These are phyloP conservation scores for Beauveria rudraprayagi DNA, from an alignment of 2,329 filamentous ascomycete species.

Conservation along the genomic window DNA sequence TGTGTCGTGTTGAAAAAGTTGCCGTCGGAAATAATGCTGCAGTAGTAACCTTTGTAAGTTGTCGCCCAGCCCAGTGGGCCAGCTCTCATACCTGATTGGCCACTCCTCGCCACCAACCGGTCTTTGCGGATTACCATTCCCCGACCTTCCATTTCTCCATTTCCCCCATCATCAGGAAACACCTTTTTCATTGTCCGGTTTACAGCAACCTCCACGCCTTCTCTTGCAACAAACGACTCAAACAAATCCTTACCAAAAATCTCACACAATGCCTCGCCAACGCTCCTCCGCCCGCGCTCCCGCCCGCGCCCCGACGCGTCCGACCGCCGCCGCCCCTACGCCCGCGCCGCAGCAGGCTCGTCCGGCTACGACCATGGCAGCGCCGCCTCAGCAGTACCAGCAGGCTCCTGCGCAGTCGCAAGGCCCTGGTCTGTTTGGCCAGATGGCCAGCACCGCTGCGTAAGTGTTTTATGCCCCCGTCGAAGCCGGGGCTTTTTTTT, in stretches of 20 bases:
- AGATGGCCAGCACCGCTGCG: conserved; percentile 98
- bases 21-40: neutral
- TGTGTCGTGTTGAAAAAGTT: neutral
- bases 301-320: conserved; percentile 55
- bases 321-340: conserved; percentile 52
- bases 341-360: conserved; percentile 56
- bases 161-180: neutral
- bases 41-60: neutral
- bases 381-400: conserved; percentile 35
- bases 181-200: neutral
- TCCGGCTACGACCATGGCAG: conserved; percentile 61
- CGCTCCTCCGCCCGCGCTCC: conserved; percentile 53
- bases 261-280: conserved; percentile 63
- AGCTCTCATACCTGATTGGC: conserved; percentile 21
- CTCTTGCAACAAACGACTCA: conserved; percentile 14
- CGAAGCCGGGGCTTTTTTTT: neutral
- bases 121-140: conserved; percentile 21
- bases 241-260: neutral
- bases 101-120: conserved; percentile 13
- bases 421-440: conserved; percentile 81
- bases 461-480: conserved; percentile 46
- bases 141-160: conserved; percentile 20
- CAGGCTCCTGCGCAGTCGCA: conserved; percentile 51
- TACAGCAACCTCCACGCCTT: neutral
- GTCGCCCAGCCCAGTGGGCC: neutral